A percentile compares a stretch with the other conserved stretches of the same genome.
Conservation (phyloP, 768 basidiomycete genomes). For the Chlorophyllum brunneum region DNA sequence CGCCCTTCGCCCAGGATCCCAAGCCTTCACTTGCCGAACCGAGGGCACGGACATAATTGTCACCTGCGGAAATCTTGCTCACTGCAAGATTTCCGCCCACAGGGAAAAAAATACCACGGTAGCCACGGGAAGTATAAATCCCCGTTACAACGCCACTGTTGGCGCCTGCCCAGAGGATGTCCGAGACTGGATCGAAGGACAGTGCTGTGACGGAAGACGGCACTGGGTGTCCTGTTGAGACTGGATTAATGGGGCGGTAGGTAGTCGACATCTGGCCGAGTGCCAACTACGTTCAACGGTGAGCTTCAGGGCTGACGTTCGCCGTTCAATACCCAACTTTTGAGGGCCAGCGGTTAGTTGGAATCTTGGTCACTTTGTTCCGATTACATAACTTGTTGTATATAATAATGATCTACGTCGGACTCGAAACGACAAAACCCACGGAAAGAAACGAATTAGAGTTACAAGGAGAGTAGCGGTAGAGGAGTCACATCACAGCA, state of each 20-base stretch:
- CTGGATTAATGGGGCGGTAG: constrained; percentile 11
- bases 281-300: neutral
- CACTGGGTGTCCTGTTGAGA: constrained; percentile 13
- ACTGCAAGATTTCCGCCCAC: constrained; percentile 68
- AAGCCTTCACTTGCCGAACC: constrained; percentile 59
- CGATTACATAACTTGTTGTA: neutral
- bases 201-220: constrained; percentile 58
- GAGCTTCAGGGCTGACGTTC: no score
- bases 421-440: no score
- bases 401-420: neutral
- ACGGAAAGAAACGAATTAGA: neutral
- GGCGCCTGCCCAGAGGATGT: constrained; percentile 84
- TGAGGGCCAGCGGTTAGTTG: neutral
- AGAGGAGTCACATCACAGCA: neutral
- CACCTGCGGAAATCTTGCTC: constrained; percentile 71
- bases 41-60: constrained; percentile 70
- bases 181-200: constrained; percentile 87
- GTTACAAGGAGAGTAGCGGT: neutral
- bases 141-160: constrained; percentile 68
- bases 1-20: constrained; percentile 82
- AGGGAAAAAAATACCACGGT: constrained; percentile 70
- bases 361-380: neutral
- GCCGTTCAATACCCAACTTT: neutral
- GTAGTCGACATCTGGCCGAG: constrained; percentile 24
- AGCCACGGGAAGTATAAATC: constrained; percentile 58